Evolutionary conservation across 2,329 filamentous ascomycete genomes (phyloP).

Genomic region (Calonectria honghensis): DNA sequence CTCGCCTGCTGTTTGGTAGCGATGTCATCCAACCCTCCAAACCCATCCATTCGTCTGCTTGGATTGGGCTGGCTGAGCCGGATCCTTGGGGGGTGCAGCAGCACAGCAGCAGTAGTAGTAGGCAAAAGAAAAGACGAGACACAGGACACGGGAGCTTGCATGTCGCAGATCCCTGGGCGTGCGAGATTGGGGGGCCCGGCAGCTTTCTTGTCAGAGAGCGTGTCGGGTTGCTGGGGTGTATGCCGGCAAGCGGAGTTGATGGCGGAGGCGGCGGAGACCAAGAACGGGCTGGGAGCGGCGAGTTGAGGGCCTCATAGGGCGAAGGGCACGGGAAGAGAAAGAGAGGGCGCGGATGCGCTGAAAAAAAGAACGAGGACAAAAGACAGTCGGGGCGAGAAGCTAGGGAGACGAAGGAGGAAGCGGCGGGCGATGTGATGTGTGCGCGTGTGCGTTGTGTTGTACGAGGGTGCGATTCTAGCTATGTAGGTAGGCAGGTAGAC

Average conservation of each 20-base stretch:
- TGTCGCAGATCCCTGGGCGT: constrained; percentile 45
- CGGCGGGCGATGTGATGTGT: constrained; percentile 8
- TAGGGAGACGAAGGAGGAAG: neutral
- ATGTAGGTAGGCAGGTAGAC: constrained; percentile 10
- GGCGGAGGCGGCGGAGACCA: constrained; percentile 38
- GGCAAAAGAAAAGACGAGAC: constrained; percentile 43
- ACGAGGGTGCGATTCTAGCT: constrained; percentile 9
- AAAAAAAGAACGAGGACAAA: neutral
- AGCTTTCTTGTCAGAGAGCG: constrained; percentile 39
- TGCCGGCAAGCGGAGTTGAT: constrained; percentile 41
- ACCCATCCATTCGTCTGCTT: constrained; percentile 30
- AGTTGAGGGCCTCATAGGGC: constrained; percentile 32
- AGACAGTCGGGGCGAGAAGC: neutral
- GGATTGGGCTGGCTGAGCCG: constrained; percentile 43
- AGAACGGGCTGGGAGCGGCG: constrained; percentile 36
- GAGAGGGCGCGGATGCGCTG: constrained; percentile 16
- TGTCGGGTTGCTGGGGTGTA: constrained; percentile 38
- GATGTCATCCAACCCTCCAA: constrained; percentile 37
- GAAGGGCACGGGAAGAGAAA: constrained; percentile 8
- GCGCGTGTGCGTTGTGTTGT: constrained; percentile 22
- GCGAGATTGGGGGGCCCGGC: constrained; percentile 38
- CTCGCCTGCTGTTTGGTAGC: constrained; percentile 49
- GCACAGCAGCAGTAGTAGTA: constrained; percentile 27
- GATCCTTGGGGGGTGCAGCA: constrained; percentile 36
- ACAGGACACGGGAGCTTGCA: constrained; percentile 52